phyloP scores from a whole-genome alignment of 805 yeast genomes.

The baker's yeast (Saccharomyces cerevisiae) region DNA sequence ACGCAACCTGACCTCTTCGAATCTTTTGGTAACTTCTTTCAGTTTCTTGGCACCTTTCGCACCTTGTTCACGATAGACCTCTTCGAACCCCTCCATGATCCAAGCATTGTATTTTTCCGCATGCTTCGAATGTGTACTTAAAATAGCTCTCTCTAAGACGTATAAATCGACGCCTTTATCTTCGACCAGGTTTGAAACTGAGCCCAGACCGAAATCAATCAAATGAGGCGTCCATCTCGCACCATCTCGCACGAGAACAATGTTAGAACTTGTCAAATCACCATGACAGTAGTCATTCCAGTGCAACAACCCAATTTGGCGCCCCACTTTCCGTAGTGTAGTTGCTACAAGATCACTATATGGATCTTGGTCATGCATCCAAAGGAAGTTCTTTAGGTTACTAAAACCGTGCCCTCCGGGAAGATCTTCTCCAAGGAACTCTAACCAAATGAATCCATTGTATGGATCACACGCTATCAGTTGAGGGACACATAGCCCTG shows the following conservation, averaged over 20 bases:
- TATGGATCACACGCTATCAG: slow-evolving; percentile 67
- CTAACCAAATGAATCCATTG: slow-evolving; percentile 87
- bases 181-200: slow-evolving; percentile 66
- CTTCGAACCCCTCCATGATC: slow-evolving; percentile 63
- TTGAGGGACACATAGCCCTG: slow-evolving; percentile 61
- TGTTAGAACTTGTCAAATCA: slow-evolving; percentile 85
- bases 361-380: slow-evolving; percentile 38
- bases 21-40: slow-evolving; percentile 50
- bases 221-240: slow-evolving; percentile 42
- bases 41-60: slow-evolving; percentile 34
- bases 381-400: slow-evolving; percentile 64
- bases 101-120: slow-evolving; percentile 57
- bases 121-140: slow-evolving; percentile 79
- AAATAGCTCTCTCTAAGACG: slow-evolving; percentile 84
- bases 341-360: slow-evolving; percentile 33
- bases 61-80: slow-evolving; percentile 28
- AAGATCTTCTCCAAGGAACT: slow-evolving; percentile 52
- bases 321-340: slow-evolving; percentile 51
- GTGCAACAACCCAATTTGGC: slow-evolving; percentile 63
- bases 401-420: slow-evolving; percentile 44
- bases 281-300: slow-evolving; percentile 80
- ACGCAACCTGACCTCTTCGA: slow-evolving; percentile 79
- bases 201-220: slow-evolving; percentile 88
- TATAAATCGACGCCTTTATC: slow-evolving; percentile 97
- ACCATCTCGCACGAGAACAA: slow-evolving; percentile 41